A percentile compares a stretch with the other conserved stretches of the same genome.
Evolutionary conservation across 2,329 filamentous ascomycete species (phyloP).

Genomic region (Botrytis deweyae): DNA sequence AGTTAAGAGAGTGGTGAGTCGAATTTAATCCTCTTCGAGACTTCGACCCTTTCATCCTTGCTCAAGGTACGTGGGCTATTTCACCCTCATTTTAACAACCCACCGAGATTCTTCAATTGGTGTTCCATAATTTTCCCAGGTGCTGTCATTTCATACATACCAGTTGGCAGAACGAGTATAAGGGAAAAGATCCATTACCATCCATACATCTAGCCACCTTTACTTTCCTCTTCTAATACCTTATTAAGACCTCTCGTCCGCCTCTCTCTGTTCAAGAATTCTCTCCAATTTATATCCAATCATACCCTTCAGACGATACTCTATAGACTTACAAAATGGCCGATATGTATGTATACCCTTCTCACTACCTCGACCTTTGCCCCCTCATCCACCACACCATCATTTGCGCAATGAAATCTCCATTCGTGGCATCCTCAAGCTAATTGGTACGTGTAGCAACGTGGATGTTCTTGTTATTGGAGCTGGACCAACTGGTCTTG

Average conservation of each 20-base stretch:
- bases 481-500: conserved; percentile 93
- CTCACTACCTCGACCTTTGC: not conserved
- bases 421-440: not conserved
- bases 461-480: conserved; percentile 98
- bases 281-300: not conserved
- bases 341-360: conserved; percentile 22
- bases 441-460: conserved; percentile 50
- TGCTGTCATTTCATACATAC: not conserved
- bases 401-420: not conserved
- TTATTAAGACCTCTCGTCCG: not conserved
- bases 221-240: not conserved
- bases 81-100: not conserved
- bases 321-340: conserved; percentile 21
- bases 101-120: conserved; percentile 1
- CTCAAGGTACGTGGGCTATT: not conserved
- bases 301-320: not conserved
- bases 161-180: not conserved
- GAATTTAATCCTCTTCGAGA: not conserved
- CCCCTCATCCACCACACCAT: not conserved
- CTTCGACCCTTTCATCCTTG: not conserved
- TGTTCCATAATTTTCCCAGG: not conserved
- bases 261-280: not conserved
- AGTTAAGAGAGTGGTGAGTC: not conserved
- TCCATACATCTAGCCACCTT: conserved; percentile 14
- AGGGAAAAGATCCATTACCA: not conserved